phyloP scores from a whole-genome alignment of 768 basidiomycete genomes.

The Russula emetica region DNA sequence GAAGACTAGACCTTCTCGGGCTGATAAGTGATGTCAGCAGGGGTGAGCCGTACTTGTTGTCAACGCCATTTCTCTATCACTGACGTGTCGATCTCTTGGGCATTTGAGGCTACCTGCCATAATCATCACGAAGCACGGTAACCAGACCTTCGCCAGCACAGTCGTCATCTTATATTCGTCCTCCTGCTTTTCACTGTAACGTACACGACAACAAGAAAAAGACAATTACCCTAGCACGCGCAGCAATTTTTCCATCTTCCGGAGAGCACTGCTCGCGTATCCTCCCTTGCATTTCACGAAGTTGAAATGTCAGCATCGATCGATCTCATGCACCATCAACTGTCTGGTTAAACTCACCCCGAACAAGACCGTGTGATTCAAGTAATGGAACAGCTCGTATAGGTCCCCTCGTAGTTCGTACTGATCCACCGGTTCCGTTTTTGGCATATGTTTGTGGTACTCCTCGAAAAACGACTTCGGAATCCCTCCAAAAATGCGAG shows the following conservation, averaged over 20 bases:
- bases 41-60: neutral
- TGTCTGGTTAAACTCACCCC: slow-evolving; percentile 49
- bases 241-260: slow-evolving; percentile 45
- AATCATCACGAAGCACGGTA: neutral
- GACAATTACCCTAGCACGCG: slow-evolving; percentile 31
- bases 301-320: neutral
- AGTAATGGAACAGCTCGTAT: slow-evolving; percentile 76
- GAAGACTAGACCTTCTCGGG: neutral
- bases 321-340: neutral
- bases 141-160: neutral
- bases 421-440: slow-evolving; percentile 59
- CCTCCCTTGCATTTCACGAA: slow-evolving; percentile 36
- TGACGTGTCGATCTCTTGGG: neutral
- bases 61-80: neutral
- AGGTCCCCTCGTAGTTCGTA: slow-evolving; percentile 61
- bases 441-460: slow-evolving; percentile 63
- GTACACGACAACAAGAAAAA: neutral
- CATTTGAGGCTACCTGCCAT: neutral
- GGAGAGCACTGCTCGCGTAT: slow-evolving; percentile 53
- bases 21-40: neutral
- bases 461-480: slow-evolving; percentile 56
- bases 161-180: neutral
- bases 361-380: slow-evolving; percentile 77
- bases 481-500: slow-evolving; percentile 74
- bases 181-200: neutral